Base-by-base conservation (phyloP, 2,329 filamentous ascomycete species). In the Rachicladosporium sp. region DNA sequence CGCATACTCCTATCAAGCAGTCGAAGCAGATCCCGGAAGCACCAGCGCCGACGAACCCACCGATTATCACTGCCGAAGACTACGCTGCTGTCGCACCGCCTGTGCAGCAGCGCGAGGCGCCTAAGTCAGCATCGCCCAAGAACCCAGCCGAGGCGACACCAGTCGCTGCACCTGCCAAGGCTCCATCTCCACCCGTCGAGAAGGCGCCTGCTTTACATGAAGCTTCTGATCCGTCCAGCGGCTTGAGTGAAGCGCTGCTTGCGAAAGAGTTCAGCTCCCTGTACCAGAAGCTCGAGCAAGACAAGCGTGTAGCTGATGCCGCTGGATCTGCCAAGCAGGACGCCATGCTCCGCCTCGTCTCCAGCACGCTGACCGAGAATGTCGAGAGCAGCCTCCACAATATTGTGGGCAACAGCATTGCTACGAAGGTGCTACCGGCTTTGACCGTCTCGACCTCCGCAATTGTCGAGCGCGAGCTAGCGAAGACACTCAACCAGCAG, bases 321-420 rank as follows among this genome's bases (percentile, higher is more conserved):
- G 69, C 76, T 11, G 70, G 71, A 31, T 66, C 70, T 31, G 72
- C 76, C n/a, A 78, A 79, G 54, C 78, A 82, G 53, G 78, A 83
- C 49, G 75, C 78, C 31, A 69, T 84, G 12, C 68, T 85, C 33
- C 75, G 76, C 21, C 61, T 83, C 38, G 74, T 84, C 3, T 82
- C 79, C 1, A 74, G 68, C 45, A 82, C 80, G 2, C 61, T 85
- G 33, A 76, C 75, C 8, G 77, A 80, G 44, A 83, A 83, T 41
- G 74, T 84, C 15, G 79, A 85, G 59, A 79, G 82, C 52, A 83
- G 84, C 13, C 71, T 95, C 30, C 71, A 78, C 44, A 78, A 77
- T 44, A 83, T 93, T 49, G 79, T 94, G 37, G 74, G 76, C 35
- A 72, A 78, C 35, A 82, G 82, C 58, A 84, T 94, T 48, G 74